Base-by-base conservation (phyloP, 1,139 yeast species). In the Candida freyschussii region DNA sequence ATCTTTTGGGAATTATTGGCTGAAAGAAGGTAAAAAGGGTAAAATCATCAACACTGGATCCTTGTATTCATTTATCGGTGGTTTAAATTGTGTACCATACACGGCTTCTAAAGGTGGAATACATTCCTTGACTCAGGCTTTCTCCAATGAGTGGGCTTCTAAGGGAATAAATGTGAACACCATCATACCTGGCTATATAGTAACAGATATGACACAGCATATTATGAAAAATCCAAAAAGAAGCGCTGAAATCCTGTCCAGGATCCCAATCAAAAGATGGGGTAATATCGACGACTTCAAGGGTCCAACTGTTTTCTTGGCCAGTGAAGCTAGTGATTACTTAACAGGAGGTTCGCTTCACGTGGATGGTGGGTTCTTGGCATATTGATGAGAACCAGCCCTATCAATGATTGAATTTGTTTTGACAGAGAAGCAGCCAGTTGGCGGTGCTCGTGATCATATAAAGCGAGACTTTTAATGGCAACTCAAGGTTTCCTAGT, bases 11-110 rank as follows among this genome's bases (percentile, higher is more conserved):
- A 52, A 55, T 21, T 63, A 62, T 37, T 65, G 68, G 67, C 51
- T 68, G 33, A 54, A 66, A 34, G 54, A 61, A 48, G 62, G 69
- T 12, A 68, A 70, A 17, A 63, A 65, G 43, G 87, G 86, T 21
- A 77, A 79, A 33, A 67, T 79, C 46, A 69, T 79, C 44, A 71
- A 78, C 52, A 74, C 84, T 17, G 83, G 79, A 2, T 76, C 84
- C 3, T 43, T 69, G 30, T 49, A 57, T 36, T 58, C 71, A 0
- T 67, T 59, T 55, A 60, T 63, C 31, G 75, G 73, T 10, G 71
- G 72, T 2, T 24, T 59, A 34, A 50, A 57, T 33, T 57, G 63
- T 23, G 62, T 75, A 4, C 67, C 78, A 1, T 74, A 74, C 48
- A 66, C 74, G 9, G 69, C 74, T 8, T 59, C 76, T 14, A 74